Percentiles rank a stretch among this genome's conserved stretches.
phyloP scores from a whole-genome alignment of 257 asterid species.

The Echium plantagineum region DNA sequence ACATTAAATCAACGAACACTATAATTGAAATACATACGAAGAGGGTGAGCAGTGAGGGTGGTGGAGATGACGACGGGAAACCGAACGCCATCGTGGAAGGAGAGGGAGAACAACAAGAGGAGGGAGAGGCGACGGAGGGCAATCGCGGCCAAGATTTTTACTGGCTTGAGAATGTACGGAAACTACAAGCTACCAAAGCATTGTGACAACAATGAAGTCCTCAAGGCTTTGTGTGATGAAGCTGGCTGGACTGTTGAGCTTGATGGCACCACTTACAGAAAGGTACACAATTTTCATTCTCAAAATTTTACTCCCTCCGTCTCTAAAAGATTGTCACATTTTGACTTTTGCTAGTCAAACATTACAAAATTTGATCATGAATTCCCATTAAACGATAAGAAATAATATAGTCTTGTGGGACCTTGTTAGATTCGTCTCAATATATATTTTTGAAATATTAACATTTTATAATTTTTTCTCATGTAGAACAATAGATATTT shows the following conservation, averaged over 20 bases:
- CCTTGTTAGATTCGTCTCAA: too few species aligned
- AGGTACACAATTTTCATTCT: constrained; percentile 28
- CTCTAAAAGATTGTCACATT: too few species aligned
- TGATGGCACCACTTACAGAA: constrained; percentile 69
- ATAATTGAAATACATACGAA: neutral
- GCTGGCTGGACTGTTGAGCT: constrained; percentile 71
- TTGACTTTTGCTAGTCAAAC: too few species aligned
- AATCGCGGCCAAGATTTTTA: constrained; percentile 53
- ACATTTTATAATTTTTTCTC: too few species aligned
- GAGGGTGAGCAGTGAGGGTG: too few species aligned
- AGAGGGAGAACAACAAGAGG: constrained; percentile 70
- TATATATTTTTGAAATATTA: too few species aligned
- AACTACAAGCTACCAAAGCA: constrained; percentile 58
- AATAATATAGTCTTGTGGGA: too few species aligned
- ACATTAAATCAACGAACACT: neutral
- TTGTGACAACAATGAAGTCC: constrained; percentile 70
- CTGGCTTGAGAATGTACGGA: constrained; percentile 61
- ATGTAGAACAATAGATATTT: too few species aligned
- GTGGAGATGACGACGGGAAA: constrained; percentile 33
- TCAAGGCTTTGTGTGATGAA: constrained; percentile 60
- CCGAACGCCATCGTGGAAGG: constrained; percentile 68
- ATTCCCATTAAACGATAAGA: too few species aligned
- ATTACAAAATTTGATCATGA: too few species aligned
- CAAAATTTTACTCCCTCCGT: too few species aligned
- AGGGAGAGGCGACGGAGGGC: constrained; percentile 69